Conservation (phyloP, 805 yeast species). For the Aciculoconidium aculeatum region DNA sequence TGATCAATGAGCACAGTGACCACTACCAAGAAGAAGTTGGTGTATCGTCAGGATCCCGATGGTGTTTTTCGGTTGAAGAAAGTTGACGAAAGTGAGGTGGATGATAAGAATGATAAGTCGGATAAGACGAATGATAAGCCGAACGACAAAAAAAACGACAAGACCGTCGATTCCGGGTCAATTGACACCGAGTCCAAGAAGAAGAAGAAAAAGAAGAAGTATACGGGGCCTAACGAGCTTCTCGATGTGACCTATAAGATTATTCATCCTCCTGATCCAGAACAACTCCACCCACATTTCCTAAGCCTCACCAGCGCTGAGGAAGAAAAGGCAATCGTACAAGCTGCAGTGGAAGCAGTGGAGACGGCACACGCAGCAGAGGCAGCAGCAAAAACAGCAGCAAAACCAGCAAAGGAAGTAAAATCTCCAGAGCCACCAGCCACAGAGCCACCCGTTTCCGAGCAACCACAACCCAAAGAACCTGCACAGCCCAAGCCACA, state of each 20-base stretch:
- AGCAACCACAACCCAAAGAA: no score
- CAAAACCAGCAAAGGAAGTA: not conserved
- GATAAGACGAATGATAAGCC: not conserved
- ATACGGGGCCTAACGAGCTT: not conserved
- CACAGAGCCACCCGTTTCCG: no score
- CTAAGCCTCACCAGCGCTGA: not conserved
- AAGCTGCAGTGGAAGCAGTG: not conserved
- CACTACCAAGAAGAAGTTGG: constrained; percentile 21
- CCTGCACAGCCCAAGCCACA: no score
- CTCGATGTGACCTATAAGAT: not conserved
- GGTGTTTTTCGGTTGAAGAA: constrained; percentile 33
- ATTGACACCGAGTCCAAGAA: not conserved
- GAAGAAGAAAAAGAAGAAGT: not conserved
- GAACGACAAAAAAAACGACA: not conserved
- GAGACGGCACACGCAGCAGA: not conserved
- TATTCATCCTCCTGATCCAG: not conserved
- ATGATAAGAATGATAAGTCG: not conserved
- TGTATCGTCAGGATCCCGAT: constrained; percentile 33
- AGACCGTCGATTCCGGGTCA: not conserved
- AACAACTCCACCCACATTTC: constrained; percentile 1
- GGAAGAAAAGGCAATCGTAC: constrained; percentile 1
- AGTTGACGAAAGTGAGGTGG: constrained; percentile 10
- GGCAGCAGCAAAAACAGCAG: not conserved
- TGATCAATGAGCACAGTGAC: constrained; percentile 10
- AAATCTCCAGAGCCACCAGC: not conserved